phyloP scores from a whole-genome alignment of 495 filamentous ascomycete genomes.

The Tuber microsphaerosporum region DNA sequence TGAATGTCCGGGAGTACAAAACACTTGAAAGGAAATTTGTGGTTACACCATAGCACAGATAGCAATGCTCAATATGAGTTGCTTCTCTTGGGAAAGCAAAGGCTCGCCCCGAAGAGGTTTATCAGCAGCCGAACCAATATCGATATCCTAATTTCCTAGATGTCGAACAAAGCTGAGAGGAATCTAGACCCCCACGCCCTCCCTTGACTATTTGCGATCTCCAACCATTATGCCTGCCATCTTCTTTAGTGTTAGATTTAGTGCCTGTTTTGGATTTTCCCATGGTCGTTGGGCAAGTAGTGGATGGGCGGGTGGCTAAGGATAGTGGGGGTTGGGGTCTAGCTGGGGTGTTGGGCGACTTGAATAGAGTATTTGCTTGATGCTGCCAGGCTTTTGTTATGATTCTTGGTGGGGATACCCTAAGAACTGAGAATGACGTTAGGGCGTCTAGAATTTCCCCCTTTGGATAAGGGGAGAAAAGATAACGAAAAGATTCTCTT shows the following conservation, averaged over 20 bases:
- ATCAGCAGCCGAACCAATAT: background rate
- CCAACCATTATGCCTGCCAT: constrained; percentile 39
- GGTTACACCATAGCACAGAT: background rate
- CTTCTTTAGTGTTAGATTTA: constrained; percentile 20
- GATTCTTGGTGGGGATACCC: no score
- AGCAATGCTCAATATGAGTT: background rate
- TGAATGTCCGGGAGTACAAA: background rate
- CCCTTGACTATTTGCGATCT: constrained; percentile 24
- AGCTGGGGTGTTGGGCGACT: background rate
- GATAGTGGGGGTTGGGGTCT: background rate
- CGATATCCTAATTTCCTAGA: background rate
- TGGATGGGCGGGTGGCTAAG: background rate
- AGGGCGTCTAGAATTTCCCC: no score
- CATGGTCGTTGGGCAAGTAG: background rate
- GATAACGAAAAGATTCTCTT: no score
- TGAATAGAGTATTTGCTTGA: background rate
- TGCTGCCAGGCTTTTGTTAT: background rate
- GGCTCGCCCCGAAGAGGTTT: background rate
- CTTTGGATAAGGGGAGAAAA: no score
- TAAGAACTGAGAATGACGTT: no score
- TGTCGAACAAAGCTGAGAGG: background rate
- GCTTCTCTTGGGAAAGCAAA: background rate
- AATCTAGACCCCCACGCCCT: background rate
- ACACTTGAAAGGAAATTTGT: background rate
- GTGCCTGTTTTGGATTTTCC: constrained; percentile 19